Conservation (phyloP, 31 red algal species). For the Porphyra umbilicalis region DNA sequence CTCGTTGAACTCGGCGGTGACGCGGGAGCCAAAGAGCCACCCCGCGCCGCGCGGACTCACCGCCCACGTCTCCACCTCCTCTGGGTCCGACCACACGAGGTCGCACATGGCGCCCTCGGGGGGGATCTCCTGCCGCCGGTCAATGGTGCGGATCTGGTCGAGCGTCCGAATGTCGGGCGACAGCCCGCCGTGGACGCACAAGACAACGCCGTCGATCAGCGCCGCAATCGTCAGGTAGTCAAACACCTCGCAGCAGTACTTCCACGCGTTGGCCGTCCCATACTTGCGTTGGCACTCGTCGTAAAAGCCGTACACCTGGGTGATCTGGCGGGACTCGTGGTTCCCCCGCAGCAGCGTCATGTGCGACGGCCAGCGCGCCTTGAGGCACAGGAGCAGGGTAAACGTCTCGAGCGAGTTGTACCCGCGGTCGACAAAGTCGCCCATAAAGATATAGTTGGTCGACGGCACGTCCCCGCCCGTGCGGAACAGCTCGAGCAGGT, state of each 20-base stretch:
- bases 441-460: slow-evolving; percentile 90
- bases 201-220: slow-evolving; percentile 62
- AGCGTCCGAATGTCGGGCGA: slow-evolving; percentile 77
- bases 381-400: slow-evolving; percentile 73
- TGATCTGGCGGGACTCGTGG: slow-evolving; percentile 85
- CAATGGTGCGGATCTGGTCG: slow-evolving; percentile 84
- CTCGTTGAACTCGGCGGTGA: slow-evolving; percentile 76
- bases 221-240: slow-evolving; percentile 85
- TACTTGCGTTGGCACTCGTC: slow-evolving; percentile 93
- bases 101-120: slow-evolving; percentile 97
- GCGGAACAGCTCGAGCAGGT: slow-evolving; percentile 75
- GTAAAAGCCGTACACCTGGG: slow-evolving; percentile 93
- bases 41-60: slow-evolving; percentile 81
- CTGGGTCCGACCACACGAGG: slow-evolving; percentile 91
- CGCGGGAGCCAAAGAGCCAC: slow-evolving; percentile 74
- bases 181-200: slow-evolving; percentile 82
- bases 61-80: slow-evolving; percentile 84
- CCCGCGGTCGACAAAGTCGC: slow-evolving; percentile 88
- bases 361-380: slow-evolving; percentile 63
- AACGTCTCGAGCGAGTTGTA: slow-evolving; percentile 87
- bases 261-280: slow-evolving; percentile 93
- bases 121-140: slow-evolving; percentile 82
- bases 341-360: slow-evolving; percentile 83
- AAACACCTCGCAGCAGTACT: slow-evolving; percentile 84
- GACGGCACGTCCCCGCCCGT: slow-evolving; percentile 74